Base-by-base conservation (phyloP, 345 rosid genomes). In the Populus ilicifolia region DNA sequence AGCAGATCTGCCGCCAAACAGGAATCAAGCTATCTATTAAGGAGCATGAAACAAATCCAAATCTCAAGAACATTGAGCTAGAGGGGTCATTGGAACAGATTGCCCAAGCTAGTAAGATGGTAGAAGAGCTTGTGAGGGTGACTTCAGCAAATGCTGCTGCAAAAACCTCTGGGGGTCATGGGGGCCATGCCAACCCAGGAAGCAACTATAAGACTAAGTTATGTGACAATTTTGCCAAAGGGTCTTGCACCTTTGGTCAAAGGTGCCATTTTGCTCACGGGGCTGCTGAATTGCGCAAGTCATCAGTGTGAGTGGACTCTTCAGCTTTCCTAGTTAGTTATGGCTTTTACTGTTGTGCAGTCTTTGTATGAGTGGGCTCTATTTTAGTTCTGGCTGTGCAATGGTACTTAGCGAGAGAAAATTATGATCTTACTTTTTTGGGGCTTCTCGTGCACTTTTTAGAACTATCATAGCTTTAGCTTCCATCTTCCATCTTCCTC, bases 231-330 rank as follows among this genome's bases (percentile, higher is more conserved):
- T 93, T 87, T 71, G 36, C 89, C 0, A 91, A 94, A 72, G 98
- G 98, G 63, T 83, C 82, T 74, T 96, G 99, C 86, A 91, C 87
- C 69, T 96, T 93, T 66, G 98, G 98, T 35, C 91, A 91, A 29
- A 89, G 91, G 82, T 96, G 99, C 72, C 94, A 93, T 89, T 94
- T 94, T 81, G 98, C 97, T 38, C 98, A 93, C n/a, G 97, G 98
- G 2, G 89, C 91, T 69, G 89, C 89, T 0, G 98, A 94, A 81
- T 72, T 94, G 80, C 94, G 95, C 65, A 94, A 88, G 82, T 71
- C 78, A 16, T 54, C 72, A 5, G 30, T 63, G 52, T 80, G 73
- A 78, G 41, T 11, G 27, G 10, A 5, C n/a, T 6, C 14, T 8
- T 67, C 43, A 39, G 23, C 65, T 11, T 30, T 48, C 67, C 41